phyloP scores from a whole-genome alignment of 148 eudicot genomes.

The Simmondsia chinensis region DNA sequence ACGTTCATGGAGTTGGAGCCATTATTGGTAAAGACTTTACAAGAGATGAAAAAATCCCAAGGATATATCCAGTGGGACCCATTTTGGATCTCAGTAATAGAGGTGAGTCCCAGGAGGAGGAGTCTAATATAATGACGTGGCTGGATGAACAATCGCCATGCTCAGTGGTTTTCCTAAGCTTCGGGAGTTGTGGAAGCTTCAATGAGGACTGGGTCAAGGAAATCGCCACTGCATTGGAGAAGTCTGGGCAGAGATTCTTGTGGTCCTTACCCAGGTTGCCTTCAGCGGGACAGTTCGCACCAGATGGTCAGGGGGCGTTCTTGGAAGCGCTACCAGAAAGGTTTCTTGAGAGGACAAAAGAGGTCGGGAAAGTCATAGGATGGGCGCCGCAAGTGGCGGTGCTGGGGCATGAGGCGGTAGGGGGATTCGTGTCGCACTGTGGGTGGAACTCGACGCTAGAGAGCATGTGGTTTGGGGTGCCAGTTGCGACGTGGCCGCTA shows the following conservation, averaged over 20 bases:
- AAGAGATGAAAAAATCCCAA: not conserved
- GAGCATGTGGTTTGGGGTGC: slow-evolving; percentile 18
- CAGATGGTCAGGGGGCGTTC: not conserved
- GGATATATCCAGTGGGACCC: too few species aligned
- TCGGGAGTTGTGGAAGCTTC: slow-evolving; percentile 15
- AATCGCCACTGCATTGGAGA: slow-evolving; percentile 9
- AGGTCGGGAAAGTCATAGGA: slow-evolving; percentile 13
- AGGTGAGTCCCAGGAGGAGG: not conserved
- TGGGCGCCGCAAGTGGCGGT: slow-evolving; percentile 11
- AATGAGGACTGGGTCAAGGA: not conserved
- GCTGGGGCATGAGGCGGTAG: slow-evolving; percentile 4
- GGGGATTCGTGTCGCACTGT: slow-evolving; percentile 18
- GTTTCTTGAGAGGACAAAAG: slow-evolving; percentile 16
- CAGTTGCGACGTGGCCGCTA: slow-evolving; percentile 10
- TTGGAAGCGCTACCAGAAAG: slow-evolving; percentile 15
- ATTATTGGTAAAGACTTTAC: not conserved
- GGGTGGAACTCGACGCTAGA: too few species aligned
- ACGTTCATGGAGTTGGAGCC: slow-evolving; percentile 9
- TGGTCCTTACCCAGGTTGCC: slow-evolving; percentile 15
- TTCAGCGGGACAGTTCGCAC: not conserved
- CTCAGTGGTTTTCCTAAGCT: slow-evolving; percentile 18
- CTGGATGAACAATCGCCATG: slow-evolving; percentile 4
- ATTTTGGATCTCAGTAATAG: too few species aligned
- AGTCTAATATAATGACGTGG: slow-evolving; percentile 4
- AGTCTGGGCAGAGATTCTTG: slow-evolving; percentile 9